Evolutionary conservation across 306 rosid species (phyloP), one percentile per base, ranked within the genome.

Genomic region (Inga oerstediana): DNA sequence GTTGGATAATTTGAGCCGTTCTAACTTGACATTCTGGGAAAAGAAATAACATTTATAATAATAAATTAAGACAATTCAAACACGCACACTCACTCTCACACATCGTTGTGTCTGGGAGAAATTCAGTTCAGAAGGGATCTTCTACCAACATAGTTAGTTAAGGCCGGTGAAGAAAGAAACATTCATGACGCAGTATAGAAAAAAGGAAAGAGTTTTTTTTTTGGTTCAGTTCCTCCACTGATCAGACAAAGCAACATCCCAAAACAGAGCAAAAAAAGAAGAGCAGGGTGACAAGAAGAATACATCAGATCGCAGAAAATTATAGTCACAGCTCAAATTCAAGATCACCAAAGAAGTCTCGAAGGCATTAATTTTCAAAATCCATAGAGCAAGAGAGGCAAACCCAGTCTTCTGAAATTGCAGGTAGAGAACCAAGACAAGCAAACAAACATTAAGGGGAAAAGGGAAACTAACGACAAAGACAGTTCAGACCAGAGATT

Each of bases 261-360:
- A 54, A 74, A 76, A 41, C 64, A 71, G 65, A 75, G 68, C 32
- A 32, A n/a, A 41, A 17, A 61, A 24, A 61, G 27, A 6, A 79
- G 56, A 54, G 44, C 46, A 69, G 41, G 44, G 74, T 13, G 2
- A 17, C 74, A 86, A 84, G 2, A 68, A 70, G 37, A 73, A 84
- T 22, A 32, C 20, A 72, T 74, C 81, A 76, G 86, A 88, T 81
- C 85, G 39, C 59, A 71, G 59, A 80, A 84, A 73, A 83, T 72
- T 27, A 48, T 37, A 80, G 44, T 73, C 39, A 16, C 80, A 70
- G 75, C 24, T 70, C 66, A 71, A 30, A 66, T 66, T 65, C 19
- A 30, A 51, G 77, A 74, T 87, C 77, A 37, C 46, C 74, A 56
- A 32, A 35, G 54, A 81, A 76, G 48, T 32, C 54, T 48, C 54